A percentile compares a stretch with the other conserved stretches of the same genome.
Conservation (phyloP, 441 rosid species). For the Kokia cookei region DNA sequence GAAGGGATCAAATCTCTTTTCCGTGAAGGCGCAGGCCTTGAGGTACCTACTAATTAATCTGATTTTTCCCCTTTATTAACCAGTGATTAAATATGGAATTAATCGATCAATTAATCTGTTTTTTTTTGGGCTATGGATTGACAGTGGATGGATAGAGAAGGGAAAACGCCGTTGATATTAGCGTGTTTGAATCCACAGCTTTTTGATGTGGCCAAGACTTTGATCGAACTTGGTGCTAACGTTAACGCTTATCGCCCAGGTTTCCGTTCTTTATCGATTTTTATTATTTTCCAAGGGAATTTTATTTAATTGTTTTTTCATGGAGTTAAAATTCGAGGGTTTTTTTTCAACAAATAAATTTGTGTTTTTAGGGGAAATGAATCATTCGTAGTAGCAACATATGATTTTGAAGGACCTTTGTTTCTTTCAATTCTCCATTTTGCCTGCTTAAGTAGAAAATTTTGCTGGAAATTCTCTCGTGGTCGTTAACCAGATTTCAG, state of each 20-base stretch:
- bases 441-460: background rate
- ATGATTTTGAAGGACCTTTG: background rate
- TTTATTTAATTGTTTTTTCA: background rate
- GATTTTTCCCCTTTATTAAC: background rate
- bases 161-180: conserved; percentile 77
- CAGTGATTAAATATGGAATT: conserved; percentile 4
- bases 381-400: background rate
- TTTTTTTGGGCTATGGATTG: conserved; percentile 50
- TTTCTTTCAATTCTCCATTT: background rate
- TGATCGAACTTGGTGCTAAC: conserved; percentile 82
- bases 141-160: conserved; percentile 82
- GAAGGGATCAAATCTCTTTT: conserved; percentile 76
- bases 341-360: background rate
- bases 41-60: conserved; percentile 34
- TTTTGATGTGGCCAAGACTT: conserved; percentile 57
- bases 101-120: background rate
- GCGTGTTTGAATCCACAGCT: conserved; percentile 68
- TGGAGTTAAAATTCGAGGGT: background rate
- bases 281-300: background rate
- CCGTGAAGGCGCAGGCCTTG: conserved; percentile 80
- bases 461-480: background rate
- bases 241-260: conserved; percentile 84
- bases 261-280: conserved; percentile 11
- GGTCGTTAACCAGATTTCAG: background rate
- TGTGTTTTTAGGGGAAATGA: background rate